Evolutionary conservation across 1,284 basidiomycete species (phyloP).

Genomic region (Heliocybe sulcata): DNA sequence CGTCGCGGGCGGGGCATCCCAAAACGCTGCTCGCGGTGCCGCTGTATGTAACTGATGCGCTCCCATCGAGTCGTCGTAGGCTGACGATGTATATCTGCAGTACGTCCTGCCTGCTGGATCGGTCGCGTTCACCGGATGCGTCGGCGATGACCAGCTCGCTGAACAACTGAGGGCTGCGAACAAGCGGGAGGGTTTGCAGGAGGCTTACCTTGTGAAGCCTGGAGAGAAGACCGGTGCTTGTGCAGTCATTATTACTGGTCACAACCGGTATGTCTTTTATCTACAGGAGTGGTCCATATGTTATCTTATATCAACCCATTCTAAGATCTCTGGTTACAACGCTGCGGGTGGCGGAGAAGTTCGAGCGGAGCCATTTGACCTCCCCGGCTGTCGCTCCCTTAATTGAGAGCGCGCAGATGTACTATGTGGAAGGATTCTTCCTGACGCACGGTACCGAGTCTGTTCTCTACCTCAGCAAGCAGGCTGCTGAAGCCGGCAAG

Average conservation of each 20-base stretch:
- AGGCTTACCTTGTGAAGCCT: conserved; percentile 86
- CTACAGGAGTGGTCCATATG: neutral
- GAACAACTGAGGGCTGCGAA: conserved; percentile 91
- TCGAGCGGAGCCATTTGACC: conserved; percentile 74
- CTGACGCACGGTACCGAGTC: conserved; percentile 86
- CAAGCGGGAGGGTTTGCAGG: conserved; percentile 84
- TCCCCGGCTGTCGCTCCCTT: conserved; percentile 75
- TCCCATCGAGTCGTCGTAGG: neutral
- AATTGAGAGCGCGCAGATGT: conserved; percentile 78
- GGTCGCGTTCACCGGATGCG: conserved; percentile 93
- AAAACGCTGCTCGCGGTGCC: conserved; percentile 94
- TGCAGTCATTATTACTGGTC: conserved; percentile 92
- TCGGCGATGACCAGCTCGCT: conserved; percentile 89
- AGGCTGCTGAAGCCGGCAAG: conserved; percentile 76
- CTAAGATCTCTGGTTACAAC: conserved; percentile 85
- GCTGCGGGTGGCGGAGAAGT: conserved; percentile 86
- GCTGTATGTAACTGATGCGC: conserved; percentile 59
- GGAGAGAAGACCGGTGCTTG: conserved; percentile 94
- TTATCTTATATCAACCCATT: neutral
- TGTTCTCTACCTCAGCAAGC: conserved; percentile 73
- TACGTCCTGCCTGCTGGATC: conserved; percentile 87
- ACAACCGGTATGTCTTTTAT: conserved; percentile 59
- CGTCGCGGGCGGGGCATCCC: conserved; percentile 95
- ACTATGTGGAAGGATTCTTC: conserved; percentile 98
- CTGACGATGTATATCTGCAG: conserved; percentile 32